Conservation (phyloP, 2,329 filamentous ascomycete genomes). For the Talaromyces sp. region DNA sequence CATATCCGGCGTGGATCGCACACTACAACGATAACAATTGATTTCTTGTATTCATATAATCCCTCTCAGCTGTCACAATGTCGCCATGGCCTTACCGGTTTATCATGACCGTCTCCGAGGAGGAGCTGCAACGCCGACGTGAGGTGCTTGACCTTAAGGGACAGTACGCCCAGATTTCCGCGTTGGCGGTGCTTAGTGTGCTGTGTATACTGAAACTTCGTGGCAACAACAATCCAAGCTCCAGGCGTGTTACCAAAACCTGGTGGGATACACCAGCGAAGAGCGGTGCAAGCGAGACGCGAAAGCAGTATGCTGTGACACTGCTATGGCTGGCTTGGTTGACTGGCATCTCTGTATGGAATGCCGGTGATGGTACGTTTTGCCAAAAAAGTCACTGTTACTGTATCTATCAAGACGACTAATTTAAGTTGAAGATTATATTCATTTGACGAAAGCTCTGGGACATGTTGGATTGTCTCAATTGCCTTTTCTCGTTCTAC, state of each 20-base stretch:
- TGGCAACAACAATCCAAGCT: neutral
- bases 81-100: conserved; percentile 47
- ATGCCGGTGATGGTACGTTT: conserved; percentile 48
- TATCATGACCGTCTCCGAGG: conserved; percentile 39
- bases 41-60: neutral
- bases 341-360: conserved; percentile 42
- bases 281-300: conserved; percentile 41
- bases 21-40: neutral
- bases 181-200: conserved; percentile 37
- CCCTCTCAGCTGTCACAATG: neutral
- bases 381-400: neutral
- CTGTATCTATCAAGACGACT: neutral
- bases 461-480: conserved; percentile 56
- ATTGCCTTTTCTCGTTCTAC: conserved; percentile 53
- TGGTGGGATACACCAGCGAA: conserved; percentile 43
- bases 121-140: conserved; percentile 46
- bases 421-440: conserved; percentile 46
- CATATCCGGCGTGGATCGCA: neutral
- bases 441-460: conserved; percentile 58
- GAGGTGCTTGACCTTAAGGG: conserved; percentile 51
- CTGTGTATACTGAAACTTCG: conserved; percentile 1
- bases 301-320: conserved; percentile 45
- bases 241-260: conserved; percentile 1
- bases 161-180: conserved; percentile 50
- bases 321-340: conserved; percentile 49